A percentile compares a stretch with the other conserved stretches of the same genome.
Conservation (phyloP, 305 asterid species). For the Fraxinus angustifolia region DNA sequence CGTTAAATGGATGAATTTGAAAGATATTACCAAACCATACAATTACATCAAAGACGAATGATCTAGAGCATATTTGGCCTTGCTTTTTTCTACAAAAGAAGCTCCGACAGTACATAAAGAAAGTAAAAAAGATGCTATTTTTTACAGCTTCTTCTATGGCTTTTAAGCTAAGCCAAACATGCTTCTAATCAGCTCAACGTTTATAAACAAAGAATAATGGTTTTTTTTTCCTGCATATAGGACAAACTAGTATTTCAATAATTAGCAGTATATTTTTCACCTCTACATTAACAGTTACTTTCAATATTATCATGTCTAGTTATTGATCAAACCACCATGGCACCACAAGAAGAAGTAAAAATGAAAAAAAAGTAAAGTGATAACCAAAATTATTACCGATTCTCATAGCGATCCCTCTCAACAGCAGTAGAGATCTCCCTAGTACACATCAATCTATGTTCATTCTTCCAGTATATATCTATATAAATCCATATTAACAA, state of each 20-base stretch:
- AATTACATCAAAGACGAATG: not conserved
- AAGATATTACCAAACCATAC: not conserved
- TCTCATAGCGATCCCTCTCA: conserved; percentile 86
- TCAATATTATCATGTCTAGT: not conserved
- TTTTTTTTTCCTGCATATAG: not conserved
- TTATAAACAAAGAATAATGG: not conserved
- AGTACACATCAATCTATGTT: conserved; percentile 77
- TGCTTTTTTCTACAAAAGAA: too few species aligned
- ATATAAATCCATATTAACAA: not conserved
- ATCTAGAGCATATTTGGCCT: not conserved
- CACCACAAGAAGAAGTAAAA: not conserved
- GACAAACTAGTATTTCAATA: not conserved
- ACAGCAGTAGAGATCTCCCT: conserved; percentile 83
- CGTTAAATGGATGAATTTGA: not conserved
- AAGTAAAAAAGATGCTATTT: not conserved
- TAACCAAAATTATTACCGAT: conserved; percentile 43
- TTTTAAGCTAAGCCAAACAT: not conserved
- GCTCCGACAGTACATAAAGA: too few species aligned
- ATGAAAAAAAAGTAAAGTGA: not conserved
- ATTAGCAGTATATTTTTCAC: not conserved
- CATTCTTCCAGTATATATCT: conserved; percentile 91
- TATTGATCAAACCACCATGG: not conserved
- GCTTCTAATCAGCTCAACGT: not conserved
- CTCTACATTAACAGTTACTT: not conserved
- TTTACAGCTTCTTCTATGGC: not conserved